Evolutionary conservation across 495 filamentous ascomycete genomes (phyloP), one percentile per base, ranked within the genome.

Genomic region (Amniculicola lignicola): DNA sequence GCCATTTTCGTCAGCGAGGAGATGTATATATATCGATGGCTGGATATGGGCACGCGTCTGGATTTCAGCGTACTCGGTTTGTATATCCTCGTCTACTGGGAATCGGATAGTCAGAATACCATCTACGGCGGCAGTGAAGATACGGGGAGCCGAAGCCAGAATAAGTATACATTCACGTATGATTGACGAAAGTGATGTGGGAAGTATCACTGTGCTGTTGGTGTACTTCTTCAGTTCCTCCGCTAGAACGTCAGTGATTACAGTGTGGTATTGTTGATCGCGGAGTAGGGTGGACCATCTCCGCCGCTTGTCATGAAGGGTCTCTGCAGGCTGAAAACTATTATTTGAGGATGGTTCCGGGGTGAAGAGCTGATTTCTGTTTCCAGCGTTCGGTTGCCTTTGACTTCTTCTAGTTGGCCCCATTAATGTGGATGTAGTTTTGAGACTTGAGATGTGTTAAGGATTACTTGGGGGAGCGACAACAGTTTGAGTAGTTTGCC

Each of bases 1-100:
- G n/a, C 56, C 56, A 19, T 33, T 1, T 24, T 33, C 37, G 28
- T 42, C 36, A 16, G 50, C 41, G 23, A 59, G 56, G 15, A 59
- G n/a, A 37, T 59, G 56, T 16, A 54, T 40, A 21, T 59, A 59
- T n/a, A 59, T 59, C 2, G 40, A 48, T 0, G 56, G 56, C 37
- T 59, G 56, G 2, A 54, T 18, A 27, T 33, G 40, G 2, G 56
- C 56, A 15, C 50, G 28, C 2, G 27, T 14, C 14, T 29, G 41
- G 2, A 59, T 47, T 24, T 45, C 33, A 5, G 19, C 41, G 23
- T 53, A 54, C 25, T 53, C 48, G 3, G 14, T 9, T 33, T 54
- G 56, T 6, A 59, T 23, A 16, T n/a, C 22, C 10, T 21, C 5
- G 35, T 38, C 22, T 39, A n/a, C 15, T 14, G 18, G 48, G 25